phyloP scores from a whole-genome alignment of 306 rosid genomes.

The Vigna angularis region DNA sequence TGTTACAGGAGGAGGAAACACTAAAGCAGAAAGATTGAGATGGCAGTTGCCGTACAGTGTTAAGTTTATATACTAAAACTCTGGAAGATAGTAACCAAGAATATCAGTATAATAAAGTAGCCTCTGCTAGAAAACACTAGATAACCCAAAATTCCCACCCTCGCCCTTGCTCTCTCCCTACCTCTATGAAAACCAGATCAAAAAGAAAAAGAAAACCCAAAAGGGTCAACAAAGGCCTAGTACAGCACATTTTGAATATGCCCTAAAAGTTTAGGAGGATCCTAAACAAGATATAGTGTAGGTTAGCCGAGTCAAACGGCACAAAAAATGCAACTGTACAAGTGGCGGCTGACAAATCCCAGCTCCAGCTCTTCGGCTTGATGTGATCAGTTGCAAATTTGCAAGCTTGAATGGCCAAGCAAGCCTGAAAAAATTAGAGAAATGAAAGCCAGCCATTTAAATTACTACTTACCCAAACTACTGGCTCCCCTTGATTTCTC shows the following conservation, averaged over 20 bases:
- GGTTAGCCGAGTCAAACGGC: conserved; percentile 11
- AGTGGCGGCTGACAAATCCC: not conserved
- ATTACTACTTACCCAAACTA: conserved; percentile 74
- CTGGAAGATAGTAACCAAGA: conserved; percentile 1
- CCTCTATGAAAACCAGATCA: not conserved
- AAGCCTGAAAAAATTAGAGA: conserved; percentile 66
- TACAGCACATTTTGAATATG: too few species aligned
- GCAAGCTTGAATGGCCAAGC: conserved; percentile 46
- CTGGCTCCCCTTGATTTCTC: conserved; percentile 57
- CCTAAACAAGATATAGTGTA: conserved; percentile 30
- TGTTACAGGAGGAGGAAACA: not conserved
- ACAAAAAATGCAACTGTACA: conserved; percentile 41
- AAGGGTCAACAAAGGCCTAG: not conserved
- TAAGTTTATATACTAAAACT: conserved; percentile 5
- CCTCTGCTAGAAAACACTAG: conserved; percentile 21
- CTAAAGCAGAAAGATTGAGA: not conserved
- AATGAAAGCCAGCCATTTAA: conserved; percentile 79
- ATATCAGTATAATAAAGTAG: not conserved
- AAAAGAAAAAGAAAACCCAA: not conserved
- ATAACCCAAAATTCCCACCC: not conserved
- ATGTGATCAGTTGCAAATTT: conserved; percentile 34
- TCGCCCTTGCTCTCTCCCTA: not conserved
- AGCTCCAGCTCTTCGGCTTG: conserved; percentile 20
- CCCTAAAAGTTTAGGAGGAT: conserved; percentile 24
- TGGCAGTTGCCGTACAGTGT: not conserved